Percentiles rank a stretch among this genome's conserved stretches.
These are phyloP conservation scores for Trametes versicolor DNA, from an alignment of 1,284 basidiomycete species.

Conservation along the genomic window DNA sequence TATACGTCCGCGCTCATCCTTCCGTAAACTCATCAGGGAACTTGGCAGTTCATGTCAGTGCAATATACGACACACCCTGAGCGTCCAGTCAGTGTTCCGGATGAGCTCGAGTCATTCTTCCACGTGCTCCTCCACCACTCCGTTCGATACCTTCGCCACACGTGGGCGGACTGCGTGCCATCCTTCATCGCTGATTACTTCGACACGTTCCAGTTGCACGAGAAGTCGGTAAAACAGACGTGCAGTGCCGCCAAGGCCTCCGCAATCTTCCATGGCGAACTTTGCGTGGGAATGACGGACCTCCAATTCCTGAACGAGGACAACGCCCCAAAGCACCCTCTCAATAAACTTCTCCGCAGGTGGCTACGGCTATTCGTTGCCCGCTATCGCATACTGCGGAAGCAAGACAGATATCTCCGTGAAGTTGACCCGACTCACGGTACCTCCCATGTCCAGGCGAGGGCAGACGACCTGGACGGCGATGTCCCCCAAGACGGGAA, in stretches of 20 bases:
- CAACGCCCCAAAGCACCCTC: background rate
- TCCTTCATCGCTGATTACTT: constrained; percentile 1
- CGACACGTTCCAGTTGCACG: background rate
- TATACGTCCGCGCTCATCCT: background rate
- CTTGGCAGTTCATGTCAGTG: constrained; percentile 17
- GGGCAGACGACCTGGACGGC: too few species aligned
- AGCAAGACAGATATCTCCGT: too few species aligned
- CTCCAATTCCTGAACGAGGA: background rate
- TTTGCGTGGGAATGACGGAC: background rate
- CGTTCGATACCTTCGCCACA: constrained; percentile 1
- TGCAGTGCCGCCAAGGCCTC: background rate
- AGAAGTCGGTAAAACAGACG: background rate
- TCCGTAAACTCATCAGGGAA: constrained; percentile 11
- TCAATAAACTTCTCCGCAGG: background rate
- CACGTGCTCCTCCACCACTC: constrained; percentile 18
- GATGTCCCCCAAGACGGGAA: too few species aligned
- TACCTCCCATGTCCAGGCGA: too few species aligned
- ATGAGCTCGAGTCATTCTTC: constrained; percentile 25
- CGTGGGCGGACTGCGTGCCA: background rate
- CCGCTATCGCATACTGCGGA: background rate
- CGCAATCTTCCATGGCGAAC: background rate
- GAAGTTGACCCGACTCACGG: too few species aligned
- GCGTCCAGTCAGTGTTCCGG: background rate
- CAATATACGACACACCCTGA: background rate
- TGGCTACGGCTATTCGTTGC: background rate